These are phyloP conservation scores for Fusarium brevicatenulatum DNA, from an alignment of 2,329 filamentous ascomycete species.

Conservation along the genomic window DNA sequence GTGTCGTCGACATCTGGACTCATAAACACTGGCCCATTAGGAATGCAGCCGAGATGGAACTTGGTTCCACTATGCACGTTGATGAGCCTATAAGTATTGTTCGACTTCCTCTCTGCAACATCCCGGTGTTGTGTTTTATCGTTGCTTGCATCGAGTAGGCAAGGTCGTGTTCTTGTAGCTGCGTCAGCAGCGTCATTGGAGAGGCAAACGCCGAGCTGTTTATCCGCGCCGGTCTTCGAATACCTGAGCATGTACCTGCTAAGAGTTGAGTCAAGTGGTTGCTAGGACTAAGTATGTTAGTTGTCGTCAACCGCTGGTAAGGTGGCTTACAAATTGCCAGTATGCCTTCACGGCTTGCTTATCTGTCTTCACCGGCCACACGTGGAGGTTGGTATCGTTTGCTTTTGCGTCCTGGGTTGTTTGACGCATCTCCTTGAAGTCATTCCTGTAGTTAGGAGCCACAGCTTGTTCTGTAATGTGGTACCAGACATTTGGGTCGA, in stretches of 20 bases:
- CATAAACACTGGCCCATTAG: constrained; percentile 46
- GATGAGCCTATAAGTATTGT: constrained; percentile 42
- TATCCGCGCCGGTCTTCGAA: constrained; percentile 38
- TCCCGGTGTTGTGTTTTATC: constrained; percentile 47
- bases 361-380: constrained; percentile 23
- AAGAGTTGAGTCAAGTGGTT: constrained; percentile 35
- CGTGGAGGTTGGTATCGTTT: constrained; percentile 32
- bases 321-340: constrained; percentile 11
- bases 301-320: neutral
- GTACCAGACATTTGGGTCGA: constrained; percentile 50
- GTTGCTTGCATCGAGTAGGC: constrained; percentile 40
- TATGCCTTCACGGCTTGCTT: neutral
- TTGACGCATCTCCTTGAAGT: constrained; percentile 38
- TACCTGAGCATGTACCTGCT: constrained; percentile 46
- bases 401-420: neutral
- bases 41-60: constrained; percentile 46
- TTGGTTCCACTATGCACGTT: constrained; percentile 47
- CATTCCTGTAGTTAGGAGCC: constrained; percentile 37
- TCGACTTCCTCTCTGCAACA: constrained; percentile 41
- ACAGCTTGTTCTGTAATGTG: constrained; percentile 47
- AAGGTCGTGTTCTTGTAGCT: constrained; percentile 42
- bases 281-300: constrained; percentile 22
- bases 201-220: constrained; percentile 47
- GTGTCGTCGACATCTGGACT: constrained; percentile 31
- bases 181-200: constrained; percentile 27